These are phyloP conservation scores for Triticum monococcum DNA, from an alignment of 176 grass and related monocot genomes.

Conservation along the genomic window DNA sequence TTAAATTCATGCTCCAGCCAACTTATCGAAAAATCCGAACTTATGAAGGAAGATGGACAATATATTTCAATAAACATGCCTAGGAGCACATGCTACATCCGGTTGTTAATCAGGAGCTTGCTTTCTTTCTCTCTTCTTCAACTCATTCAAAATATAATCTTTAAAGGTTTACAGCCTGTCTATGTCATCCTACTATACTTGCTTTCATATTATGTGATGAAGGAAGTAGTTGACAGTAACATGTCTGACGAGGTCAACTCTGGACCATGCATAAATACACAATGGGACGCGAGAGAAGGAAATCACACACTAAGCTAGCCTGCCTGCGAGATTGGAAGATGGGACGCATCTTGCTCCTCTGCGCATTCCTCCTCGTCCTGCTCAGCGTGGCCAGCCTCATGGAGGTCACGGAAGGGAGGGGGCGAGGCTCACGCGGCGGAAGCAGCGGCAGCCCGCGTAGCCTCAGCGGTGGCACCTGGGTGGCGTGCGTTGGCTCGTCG, in stretches of 20 bases:
- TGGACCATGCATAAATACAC: not conserved
- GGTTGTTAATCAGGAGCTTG: too few relatives aligned
- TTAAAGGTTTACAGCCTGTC: too few relatives aligned
- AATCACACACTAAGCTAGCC: not conserved
- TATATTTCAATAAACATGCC: too few relatives aligned
- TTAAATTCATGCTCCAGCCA: too few relatives aligned
- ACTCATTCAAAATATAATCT: too few relatives aligned
- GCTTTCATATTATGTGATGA: too few relatives aligned
- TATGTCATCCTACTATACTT: too few relatives aligned
- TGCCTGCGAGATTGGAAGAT: not conserved
- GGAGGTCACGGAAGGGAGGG: slow-evolving; percentile 30
- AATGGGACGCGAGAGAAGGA: not conserved
- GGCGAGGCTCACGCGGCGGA: not conserved
- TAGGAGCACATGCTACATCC: too few relatives aligned
- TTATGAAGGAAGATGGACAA: too few relatives aligned
- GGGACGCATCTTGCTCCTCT: not conserved
- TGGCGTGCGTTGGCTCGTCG: slow-evolving; percentile 21
- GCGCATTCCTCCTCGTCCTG: slow-evolving; percentile 9
- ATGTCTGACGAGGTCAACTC: not conserved
- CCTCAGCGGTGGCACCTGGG: slow-evolving; percentile 39
- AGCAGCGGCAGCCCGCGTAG: not conserved
- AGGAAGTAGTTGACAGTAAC: too few relatives aligned
- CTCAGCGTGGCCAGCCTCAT: slow-evolving; percentile 22
- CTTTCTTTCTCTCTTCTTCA: too few relatives aligned
- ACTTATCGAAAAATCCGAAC: too few relatives aligned